Evolutionary conservation across 768 basidiomycete genomes (phyloP), one percentile per base, ranked within the genome.

Genomic region (Ephemerocybe angulata): DNA sequence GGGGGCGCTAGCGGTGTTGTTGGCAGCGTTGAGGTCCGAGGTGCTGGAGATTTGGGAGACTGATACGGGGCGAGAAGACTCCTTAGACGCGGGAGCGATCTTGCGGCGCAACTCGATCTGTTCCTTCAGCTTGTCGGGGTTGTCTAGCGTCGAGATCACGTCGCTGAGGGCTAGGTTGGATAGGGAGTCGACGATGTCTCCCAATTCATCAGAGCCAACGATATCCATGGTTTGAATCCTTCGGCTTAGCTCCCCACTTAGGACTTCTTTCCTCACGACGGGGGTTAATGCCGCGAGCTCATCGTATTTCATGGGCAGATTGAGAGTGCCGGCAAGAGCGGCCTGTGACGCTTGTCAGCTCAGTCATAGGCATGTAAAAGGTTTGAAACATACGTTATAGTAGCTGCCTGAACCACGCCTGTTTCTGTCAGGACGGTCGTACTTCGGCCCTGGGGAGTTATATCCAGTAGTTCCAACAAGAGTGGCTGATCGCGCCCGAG

Each of bases 391-490:
- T 62, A 91, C 90, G 63, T 89, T 87, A 62, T 87, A 93, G 67
- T 93, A 93, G 64, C 91, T 93, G 4, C 90, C 92, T 37, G 88
- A 90, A 21, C 90, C 87, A 63, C 92, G 76, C 55, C 92, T 78
- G 19, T 81, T 81, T 58, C 88, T 76, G 38, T 91, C 83, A 40
- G 80, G 69, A 50, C 85, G 73, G 31, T 88, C 86, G 55, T 78
- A 70, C 29, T 66, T 68, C 51, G 76, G 71, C 43, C 81, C 76
- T 21, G 83, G 83, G n/a, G 84, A 70, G 29, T 21, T 63, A 7
- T 13, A 17, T 3, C 42, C 42, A 44, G 21, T 60, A 48, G 67
- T 65, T 19, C 65, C 85, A 3, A 78, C 81, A 19, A 88, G 72
- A 13, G 75, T 63, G 31, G 81, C 72, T 25, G 74, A 65, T 56